Percentiles rank a stretch among this genome's conserved stretches.
phyloP scores from a whole-genome alignment of 2,329 filamentous ascomycete species.

The Ophiostoma triangulosporum region DNA sequence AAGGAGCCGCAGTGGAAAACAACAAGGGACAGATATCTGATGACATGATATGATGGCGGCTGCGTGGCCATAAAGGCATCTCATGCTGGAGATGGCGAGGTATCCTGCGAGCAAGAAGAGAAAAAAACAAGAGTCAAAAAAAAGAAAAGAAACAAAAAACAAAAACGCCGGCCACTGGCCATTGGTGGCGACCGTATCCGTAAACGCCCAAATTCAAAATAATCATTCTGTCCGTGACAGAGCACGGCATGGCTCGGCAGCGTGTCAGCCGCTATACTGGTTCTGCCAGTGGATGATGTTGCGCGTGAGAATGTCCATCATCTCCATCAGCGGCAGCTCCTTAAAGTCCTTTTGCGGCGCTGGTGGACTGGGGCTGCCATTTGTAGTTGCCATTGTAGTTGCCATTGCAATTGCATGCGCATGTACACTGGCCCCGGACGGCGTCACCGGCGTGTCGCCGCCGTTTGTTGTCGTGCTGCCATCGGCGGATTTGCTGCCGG shows the following conservation, averaged over 20 bases:
- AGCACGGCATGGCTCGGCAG: background rate
- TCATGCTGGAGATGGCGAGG: background rate
- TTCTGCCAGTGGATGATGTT: slow-evolving; percentile 79
- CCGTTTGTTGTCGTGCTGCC: background rate
- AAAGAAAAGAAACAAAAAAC: background rate
- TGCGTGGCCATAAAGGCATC: background rate
- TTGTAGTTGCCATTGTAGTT: background rate
- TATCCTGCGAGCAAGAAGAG: background rate
- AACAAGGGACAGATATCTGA: background rate
- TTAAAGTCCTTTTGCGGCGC: slow-evolving; percentile 47
- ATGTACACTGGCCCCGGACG: too few species aligned
- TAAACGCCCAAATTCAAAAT: background rate
- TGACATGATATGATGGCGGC: background rate
- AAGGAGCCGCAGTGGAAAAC: background rate
- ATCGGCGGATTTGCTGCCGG: slow-evolving; percentile 18
- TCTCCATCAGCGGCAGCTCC: slow-evolving; percentile 64
- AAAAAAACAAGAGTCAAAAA: slow-evolving; percentile 7
- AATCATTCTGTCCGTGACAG: background rate
- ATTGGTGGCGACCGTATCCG: background rate
- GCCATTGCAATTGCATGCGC: too few species aligned
- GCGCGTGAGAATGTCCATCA: slow-evolving; percentile 78
- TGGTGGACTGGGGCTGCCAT: background rate
- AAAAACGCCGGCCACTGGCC: background rate
- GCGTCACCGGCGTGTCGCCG: background rate
- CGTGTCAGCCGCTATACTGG: slow-evolving; percentile 34